Percentiles rank a stretch among this genome's conserved stretches.
phyloP scores from a whole-genome alignment of 2,329 filamentous ascomycete species.

The Celoporthe dispersa region DNA sequence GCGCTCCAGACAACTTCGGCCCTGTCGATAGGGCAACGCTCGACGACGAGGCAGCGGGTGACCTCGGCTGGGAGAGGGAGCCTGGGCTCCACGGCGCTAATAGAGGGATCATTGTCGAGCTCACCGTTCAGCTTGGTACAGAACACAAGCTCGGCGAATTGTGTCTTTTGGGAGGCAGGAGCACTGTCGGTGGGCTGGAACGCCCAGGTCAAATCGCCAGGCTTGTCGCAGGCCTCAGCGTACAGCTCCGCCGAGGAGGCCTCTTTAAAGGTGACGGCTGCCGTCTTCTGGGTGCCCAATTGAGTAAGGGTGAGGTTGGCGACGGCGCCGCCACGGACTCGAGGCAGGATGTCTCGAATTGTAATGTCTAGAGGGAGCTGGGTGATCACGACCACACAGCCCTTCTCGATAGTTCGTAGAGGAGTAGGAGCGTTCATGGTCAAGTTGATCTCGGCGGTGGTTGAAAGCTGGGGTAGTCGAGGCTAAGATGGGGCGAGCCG shows the following conservation, averaged over 20 bases:
- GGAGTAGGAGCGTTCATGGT: background rate
- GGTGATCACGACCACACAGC: background rate
- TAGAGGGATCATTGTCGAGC: background rate
- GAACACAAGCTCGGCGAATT: background rate
- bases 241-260: background rate
- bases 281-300: background rate
- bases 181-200: background rate
- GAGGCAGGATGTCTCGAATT: conserved; percentile 12
- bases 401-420: background rate
- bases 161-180: background rate
- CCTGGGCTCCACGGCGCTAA: background rate
- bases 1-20: conserved; percentile 1
- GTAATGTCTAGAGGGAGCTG: background rate
- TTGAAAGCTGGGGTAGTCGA: background rate
- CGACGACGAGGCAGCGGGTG: conserved; percentile 15
- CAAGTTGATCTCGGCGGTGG: background rate
- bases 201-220: background rate
- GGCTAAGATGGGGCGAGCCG: background rate
- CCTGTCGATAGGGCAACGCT: background rate
- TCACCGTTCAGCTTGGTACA: background rate
- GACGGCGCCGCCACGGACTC: conserved; percentile 13
- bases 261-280: conserved; percentile 21
- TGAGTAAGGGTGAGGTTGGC: background rate
- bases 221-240: background rate
- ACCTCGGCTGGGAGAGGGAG: background rate